A percentile compares a stretch with the other conserved stretches of the same genome.
Evolutionary conservation across 495 filamentous ascomycete species (phyloP).

Genomic region (Talaromyces trachyspermus): DNA sequence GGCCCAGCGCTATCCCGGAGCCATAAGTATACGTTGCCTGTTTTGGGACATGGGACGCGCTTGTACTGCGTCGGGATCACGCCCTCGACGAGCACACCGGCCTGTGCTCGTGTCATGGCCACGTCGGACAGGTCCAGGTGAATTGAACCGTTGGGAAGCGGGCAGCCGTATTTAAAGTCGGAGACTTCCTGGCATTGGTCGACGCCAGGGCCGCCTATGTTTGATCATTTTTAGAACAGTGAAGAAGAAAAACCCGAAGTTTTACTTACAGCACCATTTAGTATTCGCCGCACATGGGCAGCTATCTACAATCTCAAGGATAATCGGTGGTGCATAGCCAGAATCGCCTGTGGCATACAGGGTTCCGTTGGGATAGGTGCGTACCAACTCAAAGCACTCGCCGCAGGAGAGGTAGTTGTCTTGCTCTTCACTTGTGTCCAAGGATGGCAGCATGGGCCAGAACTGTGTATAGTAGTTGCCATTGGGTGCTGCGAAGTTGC

Average conservation of each 20-base stretch:
- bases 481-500: conserved; percentile 1
- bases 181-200: neutral
- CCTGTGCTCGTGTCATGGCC: neutral
- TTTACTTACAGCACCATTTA: neutral
- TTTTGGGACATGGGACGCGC: neutral
- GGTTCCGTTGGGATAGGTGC: neutral
- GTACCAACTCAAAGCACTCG: conserved; percentile 2
- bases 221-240: neutral
- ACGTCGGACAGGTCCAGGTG: conserved; percentile 3
- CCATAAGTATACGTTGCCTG: neutral
- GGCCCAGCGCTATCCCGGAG: conserved; percentile 1
- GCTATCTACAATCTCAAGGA: conserved; percentile 1
- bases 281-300: neutral
- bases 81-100: neutral
- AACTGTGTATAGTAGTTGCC: conserved; percentile 5
- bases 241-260: neutral
- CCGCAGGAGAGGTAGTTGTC: conserved; percentile 3
- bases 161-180: neutral
- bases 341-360: neutral
- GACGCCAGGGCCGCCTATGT: neutral
- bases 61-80: conserved; percentile 1
- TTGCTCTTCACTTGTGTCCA: neutral
- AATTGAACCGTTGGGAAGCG: neutral
- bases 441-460: neutral
- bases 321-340: neutral